Conservation (phyloP, 257 asterid genomes). For the Fraxinus cuspidata region DNA sequence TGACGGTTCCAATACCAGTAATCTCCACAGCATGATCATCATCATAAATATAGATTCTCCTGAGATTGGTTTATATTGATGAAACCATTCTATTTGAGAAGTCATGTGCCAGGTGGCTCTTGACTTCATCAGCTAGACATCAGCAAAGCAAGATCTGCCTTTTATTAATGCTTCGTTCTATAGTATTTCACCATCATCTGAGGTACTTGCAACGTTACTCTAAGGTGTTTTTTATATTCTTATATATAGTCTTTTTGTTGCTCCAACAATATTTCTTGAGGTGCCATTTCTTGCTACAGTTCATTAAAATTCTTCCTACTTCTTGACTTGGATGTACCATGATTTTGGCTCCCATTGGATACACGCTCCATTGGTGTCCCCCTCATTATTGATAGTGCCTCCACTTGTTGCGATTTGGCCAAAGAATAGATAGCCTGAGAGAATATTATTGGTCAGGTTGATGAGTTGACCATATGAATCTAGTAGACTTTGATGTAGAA, state of each 20-base stretch:
- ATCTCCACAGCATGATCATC: constrained; percentile 8
- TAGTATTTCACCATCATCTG: too few relatives aligned
- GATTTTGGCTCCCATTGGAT: not conserved
- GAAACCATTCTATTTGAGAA: constrained; percentile 15
- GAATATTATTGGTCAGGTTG: not conserved
- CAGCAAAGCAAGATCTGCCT: too few relatives aligned
- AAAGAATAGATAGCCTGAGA: too few relatives aligned
- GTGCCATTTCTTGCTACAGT: not conserved
- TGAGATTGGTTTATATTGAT: not conserved
- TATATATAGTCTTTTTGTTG: not conserved
- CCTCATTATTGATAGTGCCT: not conserved
- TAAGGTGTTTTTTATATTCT: too few relatives aligned
- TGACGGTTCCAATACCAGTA: not conserved
- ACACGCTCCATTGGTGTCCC: not conserved
- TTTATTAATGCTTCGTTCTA: too few relatives aligned
- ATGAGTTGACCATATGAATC: not conserved
- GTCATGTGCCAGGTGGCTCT: constrained; percentile 11
- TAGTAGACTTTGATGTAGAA: constrained; percentile 11
- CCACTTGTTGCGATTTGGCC: not conserved
- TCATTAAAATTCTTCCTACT: not conserved
- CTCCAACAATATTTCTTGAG: not conserved
- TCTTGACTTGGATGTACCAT: not conserved
- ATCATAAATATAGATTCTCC: not conserved
- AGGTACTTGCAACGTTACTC: not conserved
- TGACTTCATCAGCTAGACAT: not conserved